phyloP scores from a whole-genome alignment of 2,329 filamentous ascomycete genomes.

The Epichloe aotearoae region DNA sequence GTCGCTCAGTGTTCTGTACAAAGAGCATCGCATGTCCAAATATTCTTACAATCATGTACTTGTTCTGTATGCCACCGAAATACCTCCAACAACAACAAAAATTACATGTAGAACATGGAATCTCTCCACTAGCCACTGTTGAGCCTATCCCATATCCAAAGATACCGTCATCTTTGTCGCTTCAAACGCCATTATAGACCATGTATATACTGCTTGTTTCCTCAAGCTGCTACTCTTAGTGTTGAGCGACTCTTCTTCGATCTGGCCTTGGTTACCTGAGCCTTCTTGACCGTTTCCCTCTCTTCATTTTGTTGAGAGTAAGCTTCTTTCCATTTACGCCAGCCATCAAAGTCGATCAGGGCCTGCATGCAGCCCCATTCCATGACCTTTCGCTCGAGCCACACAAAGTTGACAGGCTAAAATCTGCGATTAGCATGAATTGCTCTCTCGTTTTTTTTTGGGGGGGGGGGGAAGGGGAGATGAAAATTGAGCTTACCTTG shows the following conservation, averaged over 20 bases:
- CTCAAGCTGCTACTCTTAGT: slow-evolving; percentile 7
- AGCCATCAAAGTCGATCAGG: slow-evolving; percentile 94
- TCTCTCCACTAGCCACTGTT: background rate
- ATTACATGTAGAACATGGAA: background rate
- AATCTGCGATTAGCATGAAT: background rate
- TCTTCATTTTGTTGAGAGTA: slow-evolving; percentile 41
- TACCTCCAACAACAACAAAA: background rate
- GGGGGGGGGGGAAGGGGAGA: background rate
- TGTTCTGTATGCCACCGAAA: background rate
- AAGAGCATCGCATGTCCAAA: background rate
- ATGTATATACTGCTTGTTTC: background rate
- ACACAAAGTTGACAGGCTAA: slow-evolving; percentile 92
- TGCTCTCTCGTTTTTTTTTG: background rate
- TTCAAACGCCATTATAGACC: background rate
- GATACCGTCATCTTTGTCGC: background rate
- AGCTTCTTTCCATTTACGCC: slow-evolving; percentile 85
- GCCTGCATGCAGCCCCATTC: slow-evolving; percentile 99
- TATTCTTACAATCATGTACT: background rate
- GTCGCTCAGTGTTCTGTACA: background rate
- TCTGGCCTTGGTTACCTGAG: slow-evolving; percentile 22
- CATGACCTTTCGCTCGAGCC: slow-evolving; percentile 94
- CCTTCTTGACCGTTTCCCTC: slow-evolving; percentile 29
- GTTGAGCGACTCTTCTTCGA: slow-evolving; percentile 33
- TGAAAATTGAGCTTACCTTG: slow-evolving; percentile 48
- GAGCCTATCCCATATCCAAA: slow-evolving; percentile 2